Evolutionary conservation across 768 basidiomycete genomes (phyloP).

Genomic region (Gymnopilus dilepis): DNA sequence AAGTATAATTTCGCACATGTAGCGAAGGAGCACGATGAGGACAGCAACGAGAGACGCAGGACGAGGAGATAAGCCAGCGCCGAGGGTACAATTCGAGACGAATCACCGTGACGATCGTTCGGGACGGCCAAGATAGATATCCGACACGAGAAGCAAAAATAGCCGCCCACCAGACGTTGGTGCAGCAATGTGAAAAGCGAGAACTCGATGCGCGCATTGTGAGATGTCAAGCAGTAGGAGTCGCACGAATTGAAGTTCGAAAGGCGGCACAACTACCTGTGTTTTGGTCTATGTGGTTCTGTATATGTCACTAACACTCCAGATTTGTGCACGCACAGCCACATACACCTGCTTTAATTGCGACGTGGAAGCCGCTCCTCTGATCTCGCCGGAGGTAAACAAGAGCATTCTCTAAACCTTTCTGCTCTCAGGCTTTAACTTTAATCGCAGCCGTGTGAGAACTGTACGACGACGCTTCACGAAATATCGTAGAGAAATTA

Average conservation of each 20-base stretch:
- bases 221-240: too few relatives aligned
- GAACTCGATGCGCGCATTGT: too few relatives aligned
- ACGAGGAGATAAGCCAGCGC: not conserved
- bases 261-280: not conserved
- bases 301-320: not conserved
- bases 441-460: not conserved
- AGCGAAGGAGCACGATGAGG: not conserved
- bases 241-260: not conserved
- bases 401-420: not conserved
- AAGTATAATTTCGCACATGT: not conserved
- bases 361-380: not conserved
- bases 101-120: too few relatives aligned
- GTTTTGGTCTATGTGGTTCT: not conserved
- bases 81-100: not conserved
- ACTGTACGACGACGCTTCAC: too few relatives aligned
- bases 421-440: not conserved
- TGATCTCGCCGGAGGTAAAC: conserved; percentile 12
- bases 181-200: not conserved
- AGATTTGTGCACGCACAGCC: not conserved
- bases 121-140: too few relatives aligned
- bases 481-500: too few relatives aligned
- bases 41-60: not conserved
- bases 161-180: not conserved
- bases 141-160: not conserved
- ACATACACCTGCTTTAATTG: not conserved